Percentiles rank a stretch among this genome's conserved stretches.
phyloP scores from a whole-genome alignment of 164 flowering plant genomes.

The Echeveria elegans region DNA sequence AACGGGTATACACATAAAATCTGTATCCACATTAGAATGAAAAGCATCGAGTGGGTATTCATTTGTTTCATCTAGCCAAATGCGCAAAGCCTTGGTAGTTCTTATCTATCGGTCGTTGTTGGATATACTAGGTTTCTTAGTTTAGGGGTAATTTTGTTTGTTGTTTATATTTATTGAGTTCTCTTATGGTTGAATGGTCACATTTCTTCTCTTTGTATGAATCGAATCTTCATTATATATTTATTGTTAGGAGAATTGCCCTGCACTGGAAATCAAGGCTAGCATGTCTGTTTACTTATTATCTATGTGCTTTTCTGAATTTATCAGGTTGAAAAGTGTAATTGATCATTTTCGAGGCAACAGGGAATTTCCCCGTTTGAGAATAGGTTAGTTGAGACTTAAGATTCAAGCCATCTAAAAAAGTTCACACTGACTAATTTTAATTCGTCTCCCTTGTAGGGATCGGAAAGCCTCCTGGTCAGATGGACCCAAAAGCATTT shows the following conservation, averaged over 20 bases:
- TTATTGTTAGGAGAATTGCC: neutral
- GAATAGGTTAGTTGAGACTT: conserved; percentile 57
- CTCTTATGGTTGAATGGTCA: neutral
- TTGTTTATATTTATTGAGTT: neutral
- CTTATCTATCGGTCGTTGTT: no score
- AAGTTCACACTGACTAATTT: neutral
- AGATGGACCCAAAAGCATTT: conserved; percentile 97
- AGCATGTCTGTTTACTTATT: neutral
- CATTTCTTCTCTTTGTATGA: neutral
- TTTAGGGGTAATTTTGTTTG: neutral
- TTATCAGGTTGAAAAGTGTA: conserved; percentile 67
- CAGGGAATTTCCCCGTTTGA: conserved; percentile 73
- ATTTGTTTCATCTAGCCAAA: neutral
- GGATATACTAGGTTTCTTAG: neutral
- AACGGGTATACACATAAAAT: conserved; percentile 52
- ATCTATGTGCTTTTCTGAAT: neutral
- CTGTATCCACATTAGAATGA: neutral
- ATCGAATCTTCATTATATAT: neutral
- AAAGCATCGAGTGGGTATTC: neutral
- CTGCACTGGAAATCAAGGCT: neutral
- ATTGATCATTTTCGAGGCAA: conserved; percentile 82
- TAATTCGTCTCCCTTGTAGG: conserved; percentile 33
- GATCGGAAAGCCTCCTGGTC: conserved; percentile 91
- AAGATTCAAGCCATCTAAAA: neutral
- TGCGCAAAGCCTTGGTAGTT: neutral